These are phyloP conservation scores for Pythium phragmiticola DNA, from an alignment of 352 stramenopile species.

Conservation along the genomic window DNA sequence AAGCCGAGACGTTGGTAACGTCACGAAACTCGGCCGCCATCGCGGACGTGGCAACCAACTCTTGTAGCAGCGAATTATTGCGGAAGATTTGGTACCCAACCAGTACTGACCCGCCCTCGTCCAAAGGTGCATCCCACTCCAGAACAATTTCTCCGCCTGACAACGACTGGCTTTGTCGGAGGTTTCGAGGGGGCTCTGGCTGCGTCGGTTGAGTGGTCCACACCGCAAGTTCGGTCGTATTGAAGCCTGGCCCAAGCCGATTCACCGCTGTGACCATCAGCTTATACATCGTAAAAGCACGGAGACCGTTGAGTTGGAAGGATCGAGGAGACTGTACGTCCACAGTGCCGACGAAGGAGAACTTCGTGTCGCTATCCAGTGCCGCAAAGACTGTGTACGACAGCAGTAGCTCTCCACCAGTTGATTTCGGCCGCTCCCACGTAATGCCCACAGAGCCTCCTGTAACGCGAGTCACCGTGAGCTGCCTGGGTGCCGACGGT, in stretches of 20 bases:
- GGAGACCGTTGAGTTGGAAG: slow-evolving; percentile 32
- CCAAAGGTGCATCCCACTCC: slow-evolving; percentile 38
- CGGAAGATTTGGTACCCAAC: slow-evolving; percentile 43
- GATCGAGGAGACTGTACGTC: slow-evolving; percentile 8
- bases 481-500: slow-evolving; percentile 43
- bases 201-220: slow-evolving; percentile 32
- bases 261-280: slow-evolving; percentile 45
- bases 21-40: slow-evolving; percentile 31
- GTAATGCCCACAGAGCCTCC: slow-evolving; percentile 39
- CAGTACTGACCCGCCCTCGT: slow-evolving; percentile 37
- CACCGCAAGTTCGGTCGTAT: slow-evolving; percentile 33
- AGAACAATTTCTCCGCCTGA: slow-evolving; percentile 45
- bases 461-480: slow-evolving; percentile 18
- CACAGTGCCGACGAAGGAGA: slow-evolving; percentile 15
- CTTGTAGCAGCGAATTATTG: slow-evolving; percentile 26
- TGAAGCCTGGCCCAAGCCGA: slow-evolving; percentile 32
- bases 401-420: slow-evolving; percentile 30
- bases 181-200: slow-evolving; percentile 32
- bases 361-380: slow-evolving; percentile 4
- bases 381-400: slow-evolving; percentile 37
- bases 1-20: slow-evolving; percentile 25
- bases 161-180: slow-evolving; percentile 28
- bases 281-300: slow-evolving; percentile 29
- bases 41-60: slow-evolving; percentile 1
- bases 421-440: slow-evolving; percentile 48